phyloP scores from a whole-genome alignment of 345 rosid genomes.

The Eucalyptus erythrocorys region DNA sequence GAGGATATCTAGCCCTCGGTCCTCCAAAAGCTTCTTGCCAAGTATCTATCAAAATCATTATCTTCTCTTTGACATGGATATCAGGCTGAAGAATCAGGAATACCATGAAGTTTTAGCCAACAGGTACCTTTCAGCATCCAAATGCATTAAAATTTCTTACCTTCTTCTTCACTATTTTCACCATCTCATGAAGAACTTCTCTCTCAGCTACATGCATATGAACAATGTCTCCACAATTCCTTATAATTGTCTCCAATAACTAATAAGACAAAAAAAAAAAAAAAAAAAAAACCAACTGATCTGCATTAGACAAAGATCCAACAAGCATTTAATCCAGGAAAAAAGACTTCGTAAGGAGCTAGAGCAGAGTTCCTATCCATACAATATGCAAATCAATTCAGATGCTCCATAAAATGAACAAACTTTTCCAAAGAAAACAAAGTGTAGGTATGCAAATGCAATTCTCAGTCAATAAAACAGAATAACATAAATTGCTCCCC shows the following conservation, averaged over 20 bases:
- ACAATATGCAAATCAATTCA: background rate
- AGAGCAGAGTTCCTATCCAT: background rate
- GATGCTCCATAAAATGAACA: background rate
- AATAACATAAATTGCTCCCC: background rate
- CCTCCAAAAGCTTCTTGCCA: too few species aligned
- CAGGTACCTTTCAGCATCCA: background rate
- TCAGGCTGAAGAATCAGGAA: too few species aligned
- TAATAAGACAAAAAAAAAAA: slow-evolving; percentile 9
- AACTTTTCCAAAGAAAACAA: background rate
- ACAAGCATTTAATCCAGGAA: background rate
- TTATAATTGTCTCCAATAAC: slow-evolving; percentile 94
- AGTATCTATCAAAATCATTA: too few species aligned
- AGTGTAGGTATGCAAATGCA: background rate
- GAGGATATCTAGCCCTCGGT: too few species aligned
- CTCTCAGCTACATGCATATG: slow-evolving; percentile 99
- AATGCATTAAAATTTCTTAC: slow-evolving; percentile 19
- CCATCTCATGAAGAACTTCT: slow-evolving; percentile 94
- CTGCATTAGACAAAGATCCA: background rate
- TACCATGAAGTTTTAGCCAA: too few species aligned
- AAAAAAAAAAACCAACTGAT: background rate
- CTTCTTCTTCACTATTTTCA: slow-evolving; percentile 86
- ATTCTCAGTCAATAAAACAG: background rate
- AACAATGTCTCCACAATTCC: slow-evolving; percentile 97
- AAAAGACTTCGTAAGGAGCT: background rate
- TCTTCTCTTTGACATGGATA: too few species aligned